These are phyloP conservation scores for Hirsutella minnesotensis DNA, from an alignment of 2,329 filamentous ascomycete genomes.

Conservation along the genomic window DNA sequence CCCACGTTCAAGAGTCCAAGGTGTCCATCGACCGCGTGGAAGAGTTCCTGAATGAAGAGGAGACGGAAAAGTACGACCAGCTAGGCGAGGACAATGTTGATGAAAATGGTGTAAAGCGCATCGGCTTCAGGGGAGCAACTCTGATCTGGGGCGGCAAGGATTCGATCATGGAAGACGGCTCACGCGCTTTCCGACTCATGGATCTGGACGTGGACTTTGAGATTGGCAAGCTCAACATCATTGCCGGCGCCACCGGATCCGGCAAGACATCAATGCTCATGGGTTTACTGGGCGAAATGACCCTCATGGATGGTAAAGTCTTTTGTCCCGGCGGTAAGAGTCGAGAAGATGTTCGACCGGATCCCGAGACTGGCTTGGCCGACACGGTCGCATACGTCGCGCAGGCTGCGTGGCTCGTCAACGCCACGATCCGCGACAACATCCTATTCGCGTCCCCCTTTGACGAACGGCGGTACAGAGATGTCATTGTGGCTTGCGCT, in stretches of 20 bases:
- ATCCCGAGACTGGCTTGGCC: slow-evolving; percentile 75
- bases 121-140: slow-evolving; percentile 75
- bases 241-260: slow-evolving; percentile 85
- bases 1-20: slow-evolving; percentile 93
- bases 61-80: slow-evolving; percentile 91
- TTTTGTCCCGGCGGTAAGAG: slow-evolving; percentile 77
- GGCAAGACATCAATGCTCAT: slow-evolving; percentile 94
- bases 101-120: slow-evolving; percentile 57
- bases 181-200: slow-evolving; percentile 70
- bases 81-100: slow-evolving; percentile 59
- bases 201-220: slow-evolving; percentile 74
- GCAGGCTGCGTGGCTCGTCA: slow-evolving; percentile 93
- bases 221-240: slow-evolving; percentile 79
- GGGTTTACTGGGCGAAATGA: slow-evolving; percentile 96
- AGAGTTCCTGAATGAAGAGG: slow-evolving; percentile 82
- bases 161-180: slow-evolving; percentile 47
- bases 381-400: slow-evolving; percentile 95
- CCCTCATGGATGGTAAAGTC: slow-evolving; percentile 64
- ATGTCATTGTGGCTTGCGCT: slow-evolving; percentile 84
- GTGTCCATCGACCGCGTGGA: slow-evolving; percentile 96
- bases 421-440: slow-evolving; percentile 90
- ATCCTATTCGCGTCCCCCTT: slow-evolving; percentile 79
- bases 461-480: slow-evolving; percentile 71
- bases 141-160: slow-evolving; percentile 78
- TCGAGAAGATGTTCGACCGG: slow-evolving; percentile 70